phyloP scores from a whole-genome alignment of 1,284 basidiomycete species.

The Meira miltonrushii region DNA sequence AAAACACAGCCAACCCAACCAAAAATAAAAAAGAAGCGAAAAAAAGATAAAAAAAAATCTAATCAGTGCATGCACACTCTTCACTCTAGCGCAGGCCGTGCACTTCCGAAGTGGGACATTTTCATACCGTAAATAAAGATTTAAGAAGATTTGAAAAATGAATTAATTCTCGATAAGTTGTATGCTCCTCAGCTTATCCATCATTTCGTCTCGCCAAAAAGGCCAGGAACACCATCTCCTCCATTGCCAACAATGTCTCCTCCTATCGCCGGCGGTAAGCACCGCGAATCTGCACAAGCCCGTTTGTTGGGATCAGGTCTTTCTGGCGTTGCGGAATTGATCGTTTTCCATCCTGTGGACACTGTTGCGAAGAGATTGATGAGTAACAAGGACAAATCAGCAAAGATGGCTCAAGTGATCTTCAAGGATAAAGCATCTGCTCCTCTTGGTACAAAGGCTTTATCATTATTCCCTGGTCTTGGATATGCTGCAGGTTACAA shows the following conservation, averaged over 20 bases:
- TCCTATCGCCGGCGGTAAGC: constrained; percentile 32
- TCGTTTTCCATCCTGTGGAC: constrained; percentile 62
- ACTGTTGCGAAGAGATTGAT: constrained; percentile 95
- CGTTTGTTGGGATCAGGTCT: constrained; percentile 77
- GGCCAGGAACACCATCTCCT: too few species aligned
- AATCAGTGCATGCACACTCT: too few species aligned
- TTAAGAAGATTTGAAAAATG: too few species aligned
- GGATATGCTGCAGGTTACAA: constrained; percentile 93
- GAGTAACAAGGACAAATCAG: constrained; percentile 65
- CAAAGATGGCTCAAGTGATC: constrained; percentile 61
- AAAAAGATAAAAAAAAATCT: too few species aligned
- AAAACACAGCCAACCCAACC: too few species aligned
- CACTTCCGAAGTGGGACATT: too few species aligned
- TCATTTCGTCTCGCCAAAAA: too few species aligned
- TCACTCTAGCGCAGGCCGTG: too few species aligned
- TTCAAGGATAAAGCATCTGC: constrained; percentile 80
- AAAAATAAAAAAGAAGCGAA: too few species aligned
- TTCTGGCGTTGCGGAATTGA: constrained; percentile 83
- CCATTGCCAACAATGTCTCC: constrained; percentile 28
- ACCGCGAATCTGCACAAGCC: constrained; percentile 75
- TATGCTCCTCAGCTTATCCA: too few species aligned
- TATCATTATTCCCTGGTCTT: constrained; percentile 93
- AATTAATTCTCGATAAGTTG: too few species aligned
- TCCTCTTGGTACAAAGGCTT: constrained; percentile 61
- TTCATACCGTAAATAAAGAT: too few species aligned